Percentiles rank a stretch among this genome's conserved stretches.
phyloP scores from a whole-genome alignment of 768 basidiomycete genomes.

The Termitomyces sp. region DNA sequence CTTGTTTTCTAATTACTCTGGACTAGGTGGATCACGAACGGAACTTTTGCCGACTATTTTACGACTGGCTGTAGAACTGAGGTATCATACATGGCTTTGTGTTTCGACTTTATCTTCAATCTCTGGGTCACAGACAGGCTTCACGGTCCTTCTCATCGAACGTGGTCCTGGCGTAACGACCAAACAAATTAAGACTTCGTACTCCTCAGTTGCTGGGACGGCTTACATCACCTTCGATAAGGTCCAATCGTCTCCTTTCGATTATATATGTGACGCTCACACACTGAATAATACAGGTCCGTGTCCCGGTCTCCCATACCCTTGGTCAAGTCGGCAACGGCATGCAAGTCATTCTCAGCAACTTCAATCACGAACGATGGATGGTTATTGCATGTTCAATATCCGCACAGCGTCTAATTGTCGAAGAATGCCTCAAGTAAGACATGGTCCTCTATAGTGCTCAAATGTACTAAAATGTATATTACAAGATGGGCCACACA shows the following conservation, averaged over 20 bases:
- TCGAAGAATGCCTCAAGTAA: conserved; percentile 89
- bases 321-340: conserved; percentile 86
- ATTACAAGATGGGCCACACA: conserved; percentile 77
- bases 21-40: conserved; percentile 84
- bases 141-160: conserved; percentile 72
- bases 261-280: neutral
- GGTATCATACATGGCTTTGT: conserved; percentile 24
- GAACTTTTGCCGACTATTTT: conserved; percentile 82
- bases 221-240: conserved; percentile 82
- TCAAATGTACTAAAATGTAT: conserved; percentile 2
- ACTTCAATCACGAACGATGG: conserved; percentile 91
- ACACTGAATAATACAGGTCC: conserved; percentile 32
- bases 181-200: conserved; percentile 88
- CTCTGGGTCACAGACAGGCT: conserved; percentile 50
- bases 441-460: conserved; percentile 11
- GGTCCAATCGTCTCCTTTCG: conserved; percentile 16
- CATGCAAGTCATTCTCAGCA: conserved; percentile 76
- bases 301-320: conserved; percentile 82
- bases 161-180: conserved; percentile 74
- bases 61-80: conserved; percentile 76
- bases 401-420: conserved; percentile 71
- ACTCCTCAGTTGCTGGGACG: conserved; percentile 90
- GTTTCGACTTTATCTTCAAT: neutral
- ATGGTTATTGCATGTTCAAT: conserved; percentile 75
- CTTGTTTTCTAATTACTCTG: neutral